phyloP scores from a whole-genome alignment of 2,329 filamentous ascomycete genomes.

The Colletotrichum incanum region DNA sequence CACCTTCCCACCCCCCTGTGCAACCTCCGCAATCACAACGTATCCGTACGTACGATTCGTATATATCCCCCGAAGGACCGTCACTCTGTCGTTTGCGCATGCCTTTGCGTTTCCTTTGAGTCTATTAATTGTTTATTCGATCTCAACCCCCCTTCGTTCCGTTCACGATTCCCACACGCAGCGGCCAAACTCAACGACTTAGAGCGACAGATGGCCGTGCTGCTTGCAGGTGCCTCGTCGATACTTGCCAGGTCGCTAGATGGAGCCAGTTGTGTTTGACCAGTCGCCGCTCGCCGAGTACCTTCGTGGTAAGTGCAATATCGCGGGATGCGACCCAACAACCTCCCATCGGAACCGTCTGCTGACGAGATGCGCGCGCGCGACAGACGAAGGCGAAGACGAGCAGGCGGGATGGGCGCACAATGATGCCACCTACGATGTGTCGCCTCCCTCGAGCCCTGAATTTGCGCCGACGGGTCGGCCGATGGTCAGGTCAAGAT shows the following conservation, averaged over 20 bases:
- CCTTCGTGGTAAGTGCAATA: slow-evolving; percentile 80
- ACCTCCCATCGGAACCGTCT: slow-evolving; percentile 30
- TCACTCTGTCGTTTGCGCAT: slow-evolving; percentile 27
- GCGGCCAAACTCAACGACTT: slow-evolving; percentile 29
- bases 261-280: slow-evolving; percentile 92
- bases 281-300: slow-evolving; percentile 91
- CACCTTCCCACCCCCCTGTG: slow-evolving; percentile 22
- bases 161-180: slow-evolving; percentile 28
- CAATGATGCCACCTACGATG: slow-evolving; percentile 56
- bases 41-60: slow-evolving; percentile 23
- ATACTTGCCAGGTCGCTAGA: slow-evolving; percentile 54
- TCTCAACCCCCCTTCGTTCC: slow-evolving; percentile 1
- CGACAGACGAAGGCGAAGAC: slow-evolving; percentile 66
- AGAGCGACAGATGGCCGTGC: slow-evolving; percentile 42
- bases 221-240: slow-evolving; percentile 39
- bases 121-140: slow-evolving; percentile 17
- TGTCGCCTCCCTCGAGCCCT: slow-evolving; percentile 65
- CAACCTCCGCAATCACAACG: slow-evolving; percentile 38
- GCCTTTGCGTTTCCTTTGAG: slow-evolving; percentile 16
- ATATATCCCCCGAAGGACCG: slow-evolving; percentile 39
- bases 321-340: slow-evolving; percentile 1
- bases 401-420: slow-evolving; percentile 64
- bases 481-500: slow-evolving; percentile 68
- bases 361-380: slow-evolving; percentile 44
- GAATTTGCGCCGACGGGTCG: slow-evolving; percentile 72